A percentile compares a stretch with the other conserved stretches of the same genome.
Conservation (phyloP, 169 alveolate species). For the Eimeria brunetti region DNA sequence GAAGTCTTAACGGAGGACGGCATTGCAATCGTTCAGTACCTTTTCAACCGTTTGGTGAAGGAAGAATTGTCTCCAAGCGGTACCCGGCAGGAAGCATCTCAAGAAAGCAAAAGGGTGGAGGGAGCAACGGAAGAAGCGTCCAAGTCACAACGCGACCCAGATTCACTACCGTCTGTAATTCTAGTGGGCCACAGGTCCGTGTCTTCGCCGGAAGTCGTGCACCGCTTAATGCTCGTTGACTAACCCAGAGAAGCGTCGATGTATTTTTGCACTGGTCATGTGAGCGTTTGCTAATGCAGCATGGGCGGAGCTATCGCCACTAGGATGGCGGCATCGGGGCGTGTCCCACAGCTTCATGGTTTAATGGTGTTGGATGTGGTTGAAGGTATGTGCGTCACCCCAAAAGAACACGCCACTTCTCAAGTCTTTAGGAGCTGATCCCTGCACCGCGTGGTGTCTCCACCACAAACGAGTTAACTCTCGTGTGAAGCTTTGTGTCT, state of each 20-base stretch:
- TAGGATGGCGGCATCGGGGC: constrained; percentile 78
- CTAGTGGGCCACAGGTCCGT: constrained; percentile 75
- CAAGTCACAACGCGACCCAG: constrained; percentile 10
- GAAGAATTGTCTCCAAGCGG: constrained; percentile 13
- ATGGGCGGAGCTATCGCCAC: constrained; percentile 82
- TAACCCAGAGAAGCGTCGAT: not conserved
- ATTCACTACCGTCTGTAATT: constrained; percentile 61
- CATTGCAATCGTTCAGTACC: constrained; percentile 66
- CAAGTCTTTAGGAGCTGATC: not conserved
- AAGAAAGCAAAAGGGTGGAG: not conserved
- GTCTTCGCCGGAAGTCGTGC: not conserved
- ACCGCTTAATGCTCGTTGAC: no score
- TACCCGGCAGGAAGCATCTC: not conserved
- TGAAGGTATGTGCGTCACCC: constrained; percentile 78
- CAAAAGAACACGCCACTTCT: not conserved
- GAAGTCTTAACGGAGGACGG: constrained; percentile 68
- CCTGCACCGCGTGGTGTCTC: not conserved
- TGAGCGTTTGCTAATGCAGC: constrained; percentile 33
- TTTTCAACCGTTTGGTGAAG: constrained; percentile 8
- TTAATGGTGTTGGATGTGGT: constrained; percentile 92
- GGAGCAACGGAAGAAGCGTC: not conserved
- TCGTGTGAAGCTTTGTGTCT: not conserved
- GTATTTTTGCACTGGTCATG: not conserved
- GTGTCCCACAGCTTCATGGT: constrained; percentile 83
- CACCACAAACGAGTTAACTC: not conserved